phyloP scores from a whole-genome alignment of 352 stramenopile species.

The Globisporangium megalacanthum region DNA sequence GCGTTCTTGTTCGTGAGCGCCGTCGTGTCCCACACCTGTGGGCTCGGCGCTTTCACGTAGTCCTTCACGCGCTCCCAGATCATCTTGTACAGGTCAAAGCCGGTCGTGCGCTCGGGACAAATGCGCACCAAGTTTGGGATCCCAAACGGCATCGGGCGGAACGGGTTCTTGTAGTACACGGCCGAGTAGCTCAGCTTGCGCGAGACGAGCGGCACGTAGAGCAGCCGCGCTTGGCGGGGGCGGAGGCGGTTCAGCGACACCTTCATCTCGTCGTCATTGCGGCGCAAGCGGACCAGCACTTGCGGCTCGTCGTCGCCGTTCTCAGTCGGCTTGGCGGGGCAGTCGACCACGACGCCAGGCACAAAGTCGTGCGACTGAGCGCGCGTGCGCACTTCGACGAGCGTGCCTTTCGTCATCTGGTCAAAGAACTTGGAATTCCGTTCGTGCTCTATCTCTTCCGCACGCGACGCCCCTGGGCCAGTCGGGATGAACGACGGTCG shows the following conservation, averaged over 20 bases:
- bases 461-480: conserved; percentile 15
- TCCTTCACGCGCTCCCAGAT: conserved; percentile 79
- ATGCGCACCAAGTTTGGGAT: conserved; percentile 84
- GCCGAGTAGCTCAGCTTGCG: conserved; percentile 85
- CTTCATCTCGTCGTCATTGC: conserved; percentile 68
- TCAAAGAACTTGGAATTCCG: conserved; percentile 46
- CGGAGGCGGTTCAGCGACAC: conserved; percentile 62
- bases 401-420: conserved; percentile 41
- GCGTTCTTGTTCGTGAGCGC: conserved; percentile 22
- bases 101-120: conserved; percentile 77
- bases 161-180: conserved; percentile 88
- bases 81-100: conserved; percentile 73
- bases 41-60: conserved; percentile 53
- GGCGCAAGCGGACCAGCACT: conserved; percentile 57
- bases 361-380: conserved; percentile 72
- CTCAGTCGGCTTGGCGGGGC: conserved; percentile 15
- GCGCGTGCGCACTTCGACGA: conserved; percentile 70
- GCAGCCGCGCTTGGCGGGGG: conserved; percentile 57
- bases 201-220: conserved; percentile 78
- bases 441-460: conserved; percentile 36
- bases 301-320: conserved; percentile 42
- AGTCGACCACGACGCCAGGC: conserved; percentile 57
- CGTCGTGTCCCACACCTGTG: conserved; percentile 32
- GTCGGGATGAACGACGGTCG: conserved; percentile 66
- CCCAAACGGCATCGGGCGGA: conserved; percentile 79